Base-by-base conservation (phyloP, 1,284 basidiomycete genomes). In the Vanrija sp. region DNA sequence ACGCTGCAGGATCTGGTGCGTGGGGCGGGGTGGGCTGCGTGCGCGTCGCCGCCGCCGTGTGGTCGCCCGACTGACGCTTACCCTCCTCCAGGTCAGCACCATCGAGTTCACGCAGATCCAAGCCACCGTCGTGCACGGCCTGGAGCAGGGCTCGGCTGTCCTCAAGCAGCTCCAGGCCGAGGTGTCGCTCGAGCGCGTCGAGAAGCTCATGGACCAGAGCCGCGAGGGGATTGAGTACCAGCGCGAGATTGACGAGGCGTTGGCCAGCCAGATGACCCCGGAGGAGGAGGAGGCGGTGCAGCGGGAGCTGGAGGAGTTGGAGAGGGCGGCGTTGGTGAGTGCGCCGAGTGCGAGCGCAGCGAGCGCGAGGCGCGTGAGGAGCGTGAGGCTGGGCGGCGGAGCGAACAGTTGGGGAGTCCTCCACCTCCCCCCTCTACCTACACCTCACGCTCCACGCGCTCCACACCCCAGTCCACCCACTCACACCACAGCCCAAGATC, bases 81-180 rank as follows among this genome's bases (percentile, higher is more conserved):
- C 15, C 16, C 23, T 39, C 14, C 2, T 12, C 6, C 68, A 96
- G 93, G 91, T 96, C 6, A 88, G 89, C 8, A 89, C 87, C 0
- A 97, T 98, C 68, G 95, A 98, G 73, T 98, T 96, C 78, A 91
- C 95, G 0, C 81, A 95, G 53, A 86, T 98, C 41, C 89, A 98
- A 75, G 85, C 90, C 41, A 90, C 92, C 4, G 89, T 98, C 16
- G 72, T 98, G 45, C 89, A 92, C 74, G 95, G 95, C 8, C 76
- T 98, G 41, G 84, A 91, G 73, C 90, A 95, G 76, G 95, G 95
- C 3, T 96, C 89, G 61, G 85, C 89, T 41, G 93, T 97, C 0
- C 79, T 98, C 52, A 91, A 88, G 69, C 84, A 95, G 77, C 88
- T 98, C 37, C 93, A 98, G 75, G 85, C 85, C 67, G 93, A 98